Conservation (phyloP, 2,329 filamentous ascomycete species). For the Amylocarpus encephaloides region DNA sequence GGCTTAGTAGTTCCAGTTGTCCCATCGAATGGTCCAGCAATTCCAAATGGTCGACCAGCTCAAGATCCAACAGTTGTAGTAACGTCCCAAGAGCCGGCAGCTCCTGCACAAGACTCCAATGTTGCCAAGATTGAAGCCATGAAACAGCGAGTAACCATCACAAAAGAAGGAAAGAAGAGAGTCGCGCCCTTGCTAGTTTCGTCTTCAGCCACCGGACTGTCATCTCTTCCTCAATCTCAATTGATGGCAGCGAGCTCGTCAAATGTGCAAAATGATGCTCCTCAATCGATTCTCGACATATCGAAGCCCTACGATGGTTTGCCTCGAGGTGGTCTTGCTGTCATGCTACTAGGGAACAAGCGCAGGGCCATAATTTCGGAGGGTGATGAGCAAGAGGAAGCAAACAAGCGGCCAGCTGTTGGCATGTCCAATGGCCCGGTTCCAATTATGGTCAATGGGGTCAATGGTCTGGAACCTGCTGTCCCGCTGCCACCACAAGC, state of each 20-base stretch:
- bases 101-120: constrained; percentile 42
- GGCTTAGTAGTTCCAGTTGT: constrained; percentile 1
- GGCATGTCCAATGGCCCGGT: constrained; percentile 61
- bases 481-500: constrained; percentile 52
- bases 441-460: constrained; percentile 68
- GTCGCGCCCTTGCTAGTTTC: constrained; percentile 90
- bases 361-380: constrained; percentile 70
- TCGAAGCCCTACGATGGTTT: constrained; percentile 91
- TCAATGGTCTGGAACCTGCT: constrained; percentile 73
- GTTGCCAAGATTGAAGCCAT: constrained; percentile 58
- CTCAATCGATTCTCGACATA: constrained; percentile 79
- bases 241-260: constrained; percentile 69
- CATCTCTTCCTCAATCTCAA: constrained; percentile 82
- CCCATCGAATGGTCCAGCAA: constrained; percentile 9
- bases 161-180: constrained; percentile 94
- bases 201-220: constrained; percentile 78
- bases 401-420: constrained; percentile 51
- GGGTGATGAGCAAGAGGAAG: constrained; percentile 64
- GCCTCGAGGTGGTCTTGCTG: constrained; percentile 79
- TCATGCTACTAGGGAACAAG: constrained; percentile 89
- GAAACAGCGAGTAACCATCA: constrained; percentile 89
- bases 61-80: constrained; percentile 34
- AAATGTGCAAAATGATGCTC: constrained; percentile 62
- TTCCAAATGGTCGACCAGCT: constrained; percentile 22
- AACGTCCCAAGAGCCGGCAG: constrained; percentile 34